phyloP scores from a whole-genome alignment of 495 filamentous ascomycete genomes.

The Trichoderma erinaceum region DNA sequence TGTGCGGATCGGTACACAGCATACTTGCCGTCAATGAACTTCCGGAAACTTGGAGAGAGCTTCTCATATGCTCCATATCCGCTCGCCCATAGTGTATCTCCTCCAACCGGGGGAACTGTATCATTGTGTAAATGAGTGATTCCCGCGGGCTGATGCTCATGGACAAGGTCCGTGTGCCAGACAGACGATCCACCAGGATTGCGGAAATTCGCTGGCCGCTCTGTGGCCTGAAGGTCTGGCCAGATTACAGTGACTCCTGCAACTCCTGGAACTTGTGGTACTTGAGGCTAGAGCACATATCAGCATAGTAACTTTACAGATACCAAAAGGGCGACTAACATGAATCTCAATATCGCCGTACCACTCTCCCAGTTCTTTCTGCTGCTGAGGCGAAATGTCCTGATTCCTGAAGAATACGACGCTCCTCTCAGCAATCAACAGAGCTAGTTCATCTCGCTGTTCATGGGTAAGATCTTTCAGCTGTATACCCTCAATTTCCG shows the following conservation, averaged over 20 bases:
- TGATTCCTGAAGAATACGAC: slow-evolving; percentile 75
- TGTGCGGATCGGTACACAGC: slow-evolving; percentile 64
- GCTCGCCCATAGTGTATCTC: slow-evolving; percentile 67
- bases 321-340: slow-evolving; percentile 33
- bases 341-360: slow-evolving; percentile 64
- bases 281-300: slow-evolving; percentile 49
- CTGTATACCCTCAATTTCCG: slow-evolving; percentile 64
- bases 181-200: slow-evolving; percentile 56
- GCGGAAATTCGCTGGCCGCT: slow-evolving; percentile 51
- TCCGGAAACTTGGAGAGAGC: slow-evolving; percentile 61
- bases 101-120: slow-evolving; percentile 57
- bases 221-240: slow-evolving; percentile 57
- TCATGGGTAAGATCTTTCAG: slow-evolving; percentile 60
- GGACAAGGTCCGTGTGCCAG: slow-evolving; percentile 68
- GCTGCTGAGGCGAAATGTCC: slow-evolving; percentile 62
- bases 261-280: slow-evolving; percentile 60
- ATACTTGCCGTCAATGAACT: slow-evolving; percentile 61
- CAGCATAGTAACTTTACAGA: too few species aligned
- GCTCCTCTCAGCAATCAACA: slow-evolving; percentile 65
- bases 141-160: slow-evolving; percentile 63
- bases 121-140: slow-evolving; percentile 66
- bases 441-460: slow-evolving; percentile 64
- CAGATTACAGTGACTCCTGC: slow-evolving; percentile 61
- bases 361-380: slow-evolving; percentile 58
- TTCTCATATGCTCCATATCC: slow-evolving; percentile 68